Base-by-base conservation (phyloP, 2,329 filamentous ascomycete species). In the Akanthomyces muscarius region DNA sequence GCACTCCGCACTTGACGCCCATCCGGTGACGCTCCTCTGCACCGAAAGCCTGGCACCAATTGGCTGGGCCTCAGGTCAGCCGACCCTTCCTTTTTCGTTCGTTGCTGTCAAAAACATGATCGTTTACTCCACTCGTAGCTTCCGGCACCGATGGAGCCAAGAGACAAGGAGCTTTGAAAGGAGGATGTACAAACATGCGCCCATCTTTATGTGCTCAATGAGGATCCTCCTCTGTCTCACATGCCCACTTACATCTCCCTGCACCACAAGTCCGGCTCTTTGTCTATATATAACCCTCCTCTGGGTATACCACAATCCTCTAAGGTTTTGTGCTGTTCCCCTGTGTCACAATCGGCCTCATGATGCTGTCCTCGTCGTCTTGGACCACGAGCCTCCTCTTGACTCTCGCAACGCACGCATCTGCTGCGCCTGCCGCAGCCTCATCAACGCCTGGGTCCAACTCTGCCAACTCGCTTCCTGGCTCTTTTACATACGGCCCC, bases 401-500 rank as follows among this genome's bases (percentile, higher is more conserved):
- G 41, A 48, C 42, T 38, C 16, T 54, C 11, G 50, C 48, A 53
- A 33, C 38, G 11, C 36, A 52, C 18, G n/a, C 38, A 5, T 53
- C 50, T 36, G 58, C 57, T 38, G 42, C 14, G 4, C 23, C 45
- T 28, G 36, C 25, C 3, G 21, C 23, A 11, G 23, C 18, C 16
- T 36, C 41, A 10, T 36, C 33, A 36, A 36, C 33, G 8, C 7
- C 33, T 36, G 10, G 7, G 10, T 2, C 33, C 10, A 11, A 36
- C 33, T 36, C 33, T 16, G 5, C 25, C 25, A 30, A 63, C 6
- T 63, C 45, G 67, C 68, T 42, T 66, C 67, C 51, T 53, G 64
- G 63, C 56, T 25, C 65, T 53, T 36, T 69, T 11, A 57, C 51
- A 53, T 80, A 80, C 68, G 69, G 72, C 11, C 65, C 66, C 16